Conservation (phyloP, 225 moss, liverwort and hornwort species). For the Polytrichum formosum region DNA sequence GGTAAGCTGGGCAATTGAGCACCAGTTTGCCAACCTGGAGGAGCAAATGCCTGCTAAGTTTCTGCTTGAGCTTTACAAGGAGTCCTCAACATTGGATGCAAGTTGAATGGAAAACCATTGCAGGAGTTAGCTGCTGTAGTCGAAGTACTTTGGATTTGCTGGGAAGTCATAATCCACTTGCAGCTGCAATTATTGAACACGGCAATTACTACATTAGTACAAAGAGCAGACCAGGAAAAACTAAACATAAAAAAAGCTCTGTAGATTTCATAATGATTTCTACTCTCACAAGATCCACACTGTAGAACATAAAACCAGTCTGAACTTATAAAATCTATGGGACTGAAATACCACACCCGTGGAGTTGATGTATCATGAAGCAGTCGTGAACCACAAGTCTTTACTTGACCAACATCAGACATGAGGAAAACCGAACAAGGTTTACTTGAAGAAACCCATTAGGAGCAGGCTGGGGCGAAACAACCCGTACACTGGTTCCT, state of each 20-base stretch:
- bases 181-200: conserved; percentile 54
- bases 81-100: not conserved
- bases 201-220: not conserved
- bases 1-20: not conserved
- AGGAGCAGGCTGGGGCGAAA: too few relatives aligned
- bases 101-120: not conserved
- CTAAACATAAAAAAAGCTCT: too few relatives aligned
- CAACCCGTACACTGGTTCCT: too few relatives aligned
- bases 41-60: not conserved
- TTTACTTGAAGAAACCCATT: too few relatives aligned
- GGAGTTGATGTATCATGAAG: not conserved
- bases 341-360: not conserved
- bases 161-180: conserved; percentile 95
- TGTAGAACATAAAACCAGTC: too few relatives aligned
- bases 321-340: not conserved
- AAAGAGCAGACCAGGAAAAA: not conserved
- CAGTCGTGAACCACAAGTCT: not conserved
- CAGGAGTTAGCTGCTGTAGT: conserved; percentile 67
- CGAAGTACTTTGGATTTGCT: conserved; percentile 92
- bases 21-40: conserved; percentile 16
- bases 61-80: conserved; percentile 3
- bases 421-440: too few relatives aligned
- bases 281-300: not conserved
- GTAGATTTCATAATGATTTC: too few relatives aligned
- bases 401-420: too few relatives aligned